Evolutionary conservation across 2,329 filamentous ascomycete genomes (phyloP), one percentile per base, ranked within the genome.

Genomic region (Cryphonectria carpinicola): DNA sequence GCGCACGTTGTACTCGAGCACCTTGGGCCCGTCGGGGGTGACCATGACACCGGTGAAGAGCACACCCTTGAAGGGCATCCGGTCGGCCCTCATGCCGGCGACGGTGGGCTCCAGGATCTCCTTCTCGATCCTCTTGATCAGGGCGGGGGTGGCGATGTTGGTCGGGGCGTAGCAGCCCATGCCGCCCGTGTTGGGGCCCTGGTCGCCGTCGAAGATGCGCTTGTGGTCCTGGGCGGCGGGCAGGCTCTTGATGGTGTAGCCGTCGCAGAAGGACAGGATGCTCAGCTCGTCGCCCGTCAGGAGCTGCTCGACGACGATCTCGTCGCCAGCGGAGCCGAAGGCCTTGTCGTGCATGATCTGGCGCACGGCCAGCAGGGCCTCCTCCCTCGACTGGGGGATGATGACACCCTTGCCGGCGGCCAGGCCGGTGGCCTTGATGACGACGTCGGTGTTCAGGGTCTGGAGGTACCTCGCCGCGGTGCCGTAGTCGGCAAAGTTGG

Each of bases 121-220:
- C 69, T 86, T 86, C 78, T 98, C 92, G 72, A 99, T 90, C 72
- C 90, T 86, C 25, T 91, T 91, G 25, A 96, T 87, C n/a, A 97
- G 85, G 72, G 91, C 89, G 66, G 90, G 88, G 0, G 91, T 92
- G 41, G 92, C 90, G 76, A 95, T 91, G 74, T 89, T 92, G 1
- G 95, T 97, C n/a, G 93, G 93, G 22, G 95, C 94, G 81, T 98
- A 98, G 79, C 94, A 97, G 66, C 96, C 96, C 96, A 98, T 98
- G 56, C 96, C 96, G 71, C 95, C 96, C 2, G 96, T 98, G 83
- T 98, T 98, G 52, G 94, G 93, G 1, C 96, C 96, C 65, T 89
- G 87, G 79, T 98, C 95, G 68, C 93, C 93, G 77, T 99, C 96
- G 67, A 92, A 93, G 74, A 97, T 94, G 73, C 94, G 89, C 87